These are phyloP conservation scores for Gloeostereum incarnatum DNA, from an alignment of 768 basidiomycete species.

Conservation along the genomic window DNA sequence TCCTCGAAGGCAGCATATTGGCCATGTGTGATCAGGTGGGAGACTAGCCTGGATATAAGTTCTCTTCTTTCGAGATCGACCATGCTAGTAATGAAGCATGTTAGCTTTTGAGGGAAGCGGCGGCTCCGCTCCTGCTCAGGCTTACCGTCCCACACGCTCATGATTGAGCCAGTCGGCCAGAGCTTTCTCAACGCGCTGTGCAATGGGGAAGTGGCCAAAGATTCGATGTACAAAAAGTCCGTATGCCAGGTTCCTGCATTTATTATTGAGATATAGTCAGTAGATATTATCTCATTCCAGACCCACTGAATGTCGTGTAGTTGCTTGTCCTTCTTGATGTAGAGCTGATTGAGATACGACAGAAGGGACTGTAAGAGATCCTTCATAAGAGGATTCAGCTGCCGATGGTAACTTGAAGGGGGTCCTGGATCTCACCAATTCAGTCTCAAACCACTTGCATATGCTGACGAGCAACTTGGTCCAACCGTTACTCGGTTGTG, in stretches of 20 bases:
- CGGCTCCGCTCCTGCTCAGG: neutral
- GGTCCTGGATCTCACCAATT: conserved; percentile 39
- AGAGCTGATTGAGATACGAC: conserved; percentile 65
- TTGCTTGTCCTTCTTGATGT: conserved; percentile 32
- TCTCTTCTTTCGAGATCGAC: conserved; percentile 26
- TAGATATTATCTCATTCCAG: neutral
- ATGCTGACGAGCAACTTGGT: conserved; percentile 41
- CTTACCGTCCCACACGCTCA: conserved; percentile 38
- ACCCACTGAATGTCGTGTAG: conserved; percentile 37
- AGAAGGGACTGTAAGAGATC: conserved; percentile 51
- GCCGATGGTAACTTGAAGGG: neutral
- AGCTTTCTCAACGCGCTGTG: conserved; percentile 30
- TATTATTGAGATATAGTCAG: neutral
- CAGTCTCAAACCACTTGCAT: conserved; percentile 56
- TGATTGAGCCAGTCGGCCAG: conserved; percentile 41
- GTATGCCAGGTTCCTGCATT: conserved; percentile 45
- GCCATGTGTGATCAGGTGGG: conserved; percentile 45
- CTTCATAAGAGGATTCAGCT: conserved; percentile 20
- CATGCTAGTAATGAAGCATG: conserved; percentile 14
- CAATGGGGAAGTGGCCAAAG: conserved; percentile 37
- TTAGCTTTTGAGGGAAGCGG: too few relatives aligned
- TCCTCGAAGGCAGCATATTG: conserved; percentile 55
- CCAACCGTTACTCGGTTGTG: conserved; percentile 37
- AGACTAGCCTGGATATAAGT: conserved; percentile 40
- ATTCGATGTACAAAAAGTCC: conserved; percentile 39